Percentiles rank a stretch among this genome's conserved stretches.
Evolutionary conservation across 2,329 filamentous ascomycete species (phyloP).

Genomic region (Apiospora pterosperma): DNA sequence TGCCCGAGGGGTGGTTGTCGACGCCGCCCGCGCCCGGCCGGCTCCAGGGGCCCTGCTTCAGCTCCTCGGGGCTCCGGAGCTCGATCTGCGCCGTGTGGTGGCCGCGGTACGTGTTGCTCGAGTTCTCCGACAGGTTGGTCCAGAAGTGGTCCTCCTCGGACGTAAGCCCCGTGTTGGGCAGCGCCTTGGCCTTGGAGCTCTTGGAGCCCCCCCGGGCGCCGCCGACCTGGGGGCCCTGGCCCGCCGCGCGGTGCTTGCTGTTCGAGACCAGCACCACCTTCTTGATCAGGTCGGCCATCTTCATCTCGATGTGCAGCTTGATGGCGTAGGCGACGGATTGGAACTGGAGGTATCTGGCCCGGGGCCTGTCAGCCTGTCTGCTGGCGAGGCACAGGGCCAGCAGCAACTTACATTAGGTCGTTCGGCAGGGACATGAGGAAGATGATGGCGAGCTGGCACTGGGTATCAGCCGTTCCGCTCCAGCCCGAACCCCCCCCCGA

Average conservation of each 20-base stretch:
- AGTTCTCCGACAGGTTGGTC: no score
- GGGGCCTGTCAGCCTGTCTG: neutral
- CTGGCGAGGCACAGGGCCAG: neutral
- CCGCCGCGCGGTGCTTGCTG: no score
- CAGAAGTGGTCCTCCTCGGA: neutral
- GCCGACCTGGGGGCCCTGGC: no score
- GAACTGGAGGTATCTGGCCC: constrained; percentile 37
- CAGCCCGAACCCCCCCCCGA: neutral
- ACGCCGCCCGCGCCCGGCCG: no score
- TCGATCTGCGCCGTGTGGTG: no score
- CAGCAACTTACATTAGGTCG: constrained; percentile 22
- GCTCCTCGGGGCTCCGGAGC: no score
- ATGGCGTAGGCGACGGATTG: constrained; percentile 40
- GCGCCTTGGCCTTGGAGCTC: neutral
- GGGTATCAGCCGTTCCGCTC: neutral
- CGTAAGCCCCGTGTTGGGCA: neutral
- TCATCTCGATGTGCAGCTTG: constrained; percentile 43
- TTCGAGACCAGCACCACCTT: constrained; percentile 22
- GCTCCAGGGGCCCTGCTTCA: no score
- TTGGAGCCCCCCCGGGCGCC: neutral
- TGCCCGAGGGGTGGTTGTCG: no score
- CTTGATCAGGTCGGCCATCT: constrained; percentile 41
- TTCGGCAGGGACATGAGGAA: constrained; percentile 36
- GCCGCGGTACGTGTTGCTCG: no score
- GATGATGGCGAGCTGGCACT: constrained; percentile 23